Base-by-base conservation (phyloP, 768 basidiomycete genomes). In the Pulveroboletus frians region DNA sequence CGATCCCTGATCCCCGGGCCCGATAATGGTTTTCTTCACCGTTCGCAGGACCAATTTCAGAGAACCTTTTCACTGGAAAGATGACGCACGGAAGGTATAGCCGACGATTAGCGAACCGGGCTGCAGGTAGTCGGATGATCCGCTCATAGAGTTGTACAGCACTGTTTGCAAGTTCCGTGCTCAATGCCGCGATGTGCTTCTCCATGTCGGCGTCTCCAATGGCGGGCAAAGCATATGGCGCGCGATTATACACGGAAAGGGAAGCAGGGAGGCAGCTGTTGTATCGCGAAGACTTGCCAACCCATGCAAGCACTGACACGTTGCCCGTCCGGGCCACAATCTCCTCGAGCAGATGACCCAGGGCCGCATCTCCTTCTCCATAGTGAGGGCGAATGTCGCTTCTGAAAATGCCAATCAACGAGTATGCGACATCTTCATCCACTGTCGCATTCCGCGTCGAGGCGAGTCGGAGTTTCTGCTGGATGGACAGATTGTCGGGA, bases 31-130 rank as follows among this genome's bases (percentile, higher is more conserved):
- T 21, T 10, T 36, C 45, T 35, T 17, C 30, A 9, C 15, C 43
- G 3, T 1, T n/a, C 18, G 15, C 38, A 10, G 29, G 9, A 3
- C 35, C 27, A n/a, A 42, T 36, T 30, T 55, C 3, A 13, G 5
- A n/a, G 13, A 56, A 39, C 26, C 4, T 39, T 38, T 39, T 41
- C 8, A 52, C 47, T 3, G 35, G 6, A 29, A 57, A 56, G 3
- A 39, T 32, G 43, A 57, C 32, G 21, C 50, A 57, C 8, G 56
- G 55, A 15, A 57, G 55, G 37, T 35, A 3, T 7, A 57, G 37
- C 8, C 37, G 43, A 4, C 44, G 39, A 21, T 40, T 37, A 3
- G 46, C 32, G 23, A 56, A 55, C 18, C 44, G 38, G 11, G 35
- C 27, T 8, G 40, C n/a, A 3, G 31, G 39, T 23, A 55, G 21